These are phyloP conservation scores for Mariannaea elegans DNA, from an alignment of 2,329 filamentous ascomycete species.

Conservation along the genomic window DNA sequence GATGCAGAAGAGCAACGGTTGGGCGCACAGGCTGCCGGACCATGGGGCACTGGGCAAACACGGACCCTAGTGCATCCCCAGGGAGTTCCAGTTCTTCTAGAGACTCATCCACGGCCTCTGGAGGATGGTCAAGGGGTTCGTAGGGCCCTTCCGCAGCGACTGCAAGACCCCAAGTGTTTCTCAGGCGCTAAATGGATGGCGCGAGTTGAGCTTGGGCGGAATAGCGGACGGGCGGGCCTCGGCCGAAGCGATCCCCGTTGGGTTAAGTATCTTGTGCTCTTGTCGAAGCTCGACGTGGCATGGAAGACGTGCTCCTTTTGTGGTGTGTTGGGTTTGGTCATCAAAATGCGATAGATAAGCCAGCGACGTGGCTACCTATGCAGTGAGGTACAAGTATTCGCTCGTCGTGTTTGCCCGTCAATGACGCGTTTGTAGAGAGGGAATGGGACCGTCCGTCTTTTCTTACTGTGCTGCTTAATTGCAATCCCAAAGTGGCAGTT, in stretches of 20 bases:
- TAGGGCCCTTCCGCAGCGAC: constrained; percentile 23
- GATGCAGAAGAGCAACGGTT: not conserved
- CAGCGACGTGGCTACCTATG: not conserved
- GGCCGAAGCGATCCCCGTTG: constrained; percentile 28
- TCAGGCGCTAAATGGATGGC: constrained; percentile 26
- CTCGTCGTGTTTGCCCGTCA: not conserved
- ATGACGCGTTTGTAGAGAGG: not conserved
- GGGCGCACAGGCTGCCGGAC: not conserved
- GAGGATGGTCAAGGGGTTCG: constrained; percentile 17
- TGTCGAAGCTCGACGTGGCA: constrained; percentile 11
- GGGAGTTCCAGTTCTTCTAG: not conserved
- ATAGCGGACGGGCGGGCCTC: constrained; percentile 22
- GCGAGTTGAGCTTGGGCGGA: constrained; percentile 28
- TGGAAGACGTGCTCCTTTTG: not conserved
- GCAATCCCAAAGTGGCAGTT: not conserved
- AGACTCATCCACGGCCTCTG: not conserved
- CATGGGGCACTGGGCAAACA: not conserved
- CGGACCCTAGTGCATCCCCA: not conserved
- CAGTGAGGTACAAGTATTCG: not conserved
- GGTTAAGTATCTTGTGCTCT: constrained; percentile 4
- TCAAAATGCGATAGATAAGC: not conserved
- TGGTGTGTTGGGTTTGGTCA: too few relatives aligned
- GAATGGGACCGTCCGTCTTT: not conserved
- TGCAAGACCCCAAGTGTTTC: constrained; percentile 16
- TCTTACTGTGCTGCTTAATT: not conserved